Percentiles rank a stretch among this genome's conserved stretches.
Evolutionary conservation across 1,139 yeast genomes (phyloP).

Genomic region (Sugiyamaella sp.): DNA sequence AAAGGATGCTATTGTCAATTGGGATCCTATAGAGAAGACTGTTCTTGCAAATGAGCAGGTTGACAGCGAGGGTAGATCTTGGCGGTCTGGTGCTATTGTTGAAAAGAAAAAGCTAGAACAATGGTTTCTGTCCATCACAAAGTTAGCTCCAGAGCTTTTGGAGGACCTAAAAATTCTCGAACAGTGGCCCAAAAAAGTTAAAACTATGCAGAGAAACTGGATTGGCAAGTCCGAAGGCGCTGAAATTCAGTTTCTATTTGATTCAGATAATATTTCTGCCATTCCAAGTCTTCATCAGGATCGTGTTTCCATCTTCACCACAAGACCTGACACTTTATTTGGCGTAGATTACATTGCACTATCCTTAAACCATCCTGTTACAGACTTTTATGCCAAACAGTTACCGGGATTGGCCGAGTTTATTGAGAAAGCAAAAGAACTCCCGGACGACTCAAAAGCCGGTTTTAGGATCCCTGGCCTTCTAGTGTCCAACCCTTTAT

Average conservation of each 20-base stretch:
- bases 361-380: constrained; percentile 70
- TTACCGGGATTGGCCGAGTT: constrained; percentile 53
- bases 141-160: constrained; percentile 68
- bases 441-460: constrained; percentile 57
- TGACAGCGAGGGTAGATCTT: constrained; percentile 83
- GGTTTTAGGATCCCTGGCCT: constrained; percentile 60
- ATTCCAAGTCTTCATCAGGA: background rate
- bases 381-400: constrained; percentile 41
- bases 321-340: constrained; percentile 85
- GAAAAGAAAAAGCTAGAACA: constrained; percentile 80
- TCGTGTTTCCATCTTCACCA: constrained; percentile 56
- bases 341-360: constrained; percentile 84
- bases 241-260: constrained; percentile 46
- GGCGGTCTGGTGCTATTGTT: constrained; percentile 96
- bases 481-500: constrained; percentile 63
- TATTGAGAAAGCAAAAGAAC: constrained; percentile 45
- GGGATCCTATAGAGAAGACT: constrained; percentile 96
- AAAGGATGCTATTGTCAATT: constrained; percentile 84
- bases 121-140: constrained; percentile 91
- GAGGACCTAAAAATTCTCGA: constrained; percentile 61
- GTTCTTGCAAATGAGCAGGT: constrained; percentile 97
- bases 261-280: constrained; percentile 42
- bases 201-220: constrained; percentile 91
- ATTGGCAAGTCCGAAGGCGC: constrained; percentile 89
- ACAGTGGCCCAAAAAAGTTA: constrained; percentile 88